These are phyloP conservation scores for Casaregolazyma suthepensis DNA, from an alignment of 1,139 yeast genomes.

Conservation along the genomic window DNA sequence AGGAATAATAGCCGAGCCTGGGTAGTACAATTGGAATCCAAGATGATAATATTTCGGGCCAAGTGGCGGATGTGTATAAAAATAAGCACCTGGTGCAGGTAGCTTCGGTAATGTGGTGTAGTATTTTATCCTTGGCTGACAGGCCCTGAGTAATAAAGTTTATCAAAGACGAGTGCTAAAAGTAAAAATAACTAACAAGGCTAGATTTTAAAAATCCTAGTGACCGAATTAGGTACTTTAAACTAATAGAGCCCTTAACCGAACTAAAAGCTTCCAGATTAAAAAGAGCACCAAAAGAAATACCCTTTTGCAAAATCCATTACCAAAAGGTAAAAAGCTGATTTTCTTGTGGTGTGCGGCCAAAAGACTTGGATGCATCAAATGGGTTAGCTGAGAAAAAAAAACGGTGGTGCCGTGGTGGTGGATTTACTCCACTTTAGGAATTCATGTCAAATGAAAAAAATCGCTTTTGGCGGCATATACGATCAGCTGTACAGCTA, in stretches of 20 bases:
- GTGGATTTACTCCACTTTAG: neutral
- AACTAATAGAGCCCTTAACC: neutral
- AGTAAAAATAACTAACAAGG: neutral
- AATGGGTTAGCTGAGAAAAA: neutral
- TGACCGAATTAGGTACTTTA: neutral
- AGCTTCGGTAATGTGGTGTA: neutral
- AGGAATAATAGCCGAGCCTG: neutral
- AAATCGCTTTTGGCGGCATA: neutral
- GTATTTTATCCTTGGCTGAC: neutral
- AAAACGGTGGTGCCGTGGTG: neutral
- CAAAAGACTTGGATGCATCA: neutral
- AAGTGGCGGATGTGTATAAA: neutral
- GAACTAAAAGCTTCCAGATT: neutral
- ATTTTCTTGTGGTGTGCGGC: neutral
- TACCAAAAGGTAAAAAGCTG: neutral
- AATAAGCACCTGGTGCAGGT: neutral
- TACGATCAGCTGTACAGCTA: neutral
- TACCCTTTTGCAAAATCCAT: no score
- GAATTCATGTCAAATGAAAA: neutral
- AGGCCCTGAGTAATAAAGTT: neutral
- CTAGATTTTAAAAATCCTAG: neutral
- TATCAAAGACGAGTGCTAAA: neutral
- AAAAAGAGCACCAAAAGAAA: no score
- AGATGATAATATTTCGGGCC: neutral
- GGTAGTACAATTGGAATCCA: neutral